Evolutionary conservation across 176 grass and related monocot genomes (phyloP).

Genomic region (Oryza nivara): DNA sequence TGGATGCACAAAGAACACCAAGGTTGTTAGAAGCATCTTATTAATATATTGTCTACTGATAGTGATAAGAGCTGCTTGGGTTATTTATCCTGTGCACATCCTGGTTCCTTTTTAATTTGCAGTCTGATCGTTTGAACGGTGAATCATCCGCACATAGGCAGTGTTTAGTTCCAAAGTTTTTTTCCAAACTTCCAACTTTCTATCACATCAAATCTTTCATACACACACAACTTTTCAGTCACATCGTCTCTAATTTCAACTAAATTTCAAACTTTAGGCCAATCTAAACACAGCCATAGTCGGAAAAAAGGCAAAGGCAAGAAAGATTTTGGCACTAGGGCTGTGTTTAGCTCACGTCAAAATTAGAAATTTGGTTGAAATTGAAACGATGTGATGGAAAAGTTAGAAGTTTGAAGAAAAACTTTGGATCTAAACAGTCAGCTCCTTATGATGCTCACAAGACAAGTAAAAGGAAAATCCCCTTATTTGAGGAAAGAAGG

Average conservation of each 20-base stretch:
- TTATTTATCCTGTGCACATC: slow-evolving; percentile 1
- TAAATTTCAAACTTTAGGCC: no score
- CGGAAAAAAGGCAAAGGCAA: slow-evolving; percentile 45
- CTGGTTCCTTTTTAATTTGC: slow-evolving; percentile 13
- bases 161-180: no score
- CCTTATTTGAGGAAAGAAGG: slow-evolving; percentile 58
- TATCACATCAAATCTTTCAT: no score
- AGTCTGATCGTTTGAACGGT: slow-evolving; percentile 50
- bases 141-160: slow-evolving; percentile 34
- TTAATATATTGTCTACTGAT: not conserved
- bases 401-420: no score
- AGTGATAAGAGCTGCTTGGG: not conserved
- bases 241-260: no score
- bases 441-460: slow-evolving; percentile 50
- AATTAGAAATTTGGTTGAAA: no score
- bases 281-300: not conserved
- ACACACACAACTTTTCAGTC: no score
- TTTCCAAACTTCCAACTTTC: no score
- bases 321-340: slow-evolving; percentile 50
- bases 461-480: slow-evolving; percentile 56
- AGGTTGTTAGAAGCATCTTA: slow-evolving; percentile 51
- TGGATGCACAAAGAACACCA: slow-evolving; percentile 65
- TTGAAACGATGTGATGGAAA: no score
- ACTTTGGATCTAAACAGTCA: slow-evolving; percentile 32
- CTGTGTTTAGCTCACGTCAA: no score